Base-by-base conservation (phyloP, 1,284 basidiomycete genomes). In the Chiua sp. region DNA sequence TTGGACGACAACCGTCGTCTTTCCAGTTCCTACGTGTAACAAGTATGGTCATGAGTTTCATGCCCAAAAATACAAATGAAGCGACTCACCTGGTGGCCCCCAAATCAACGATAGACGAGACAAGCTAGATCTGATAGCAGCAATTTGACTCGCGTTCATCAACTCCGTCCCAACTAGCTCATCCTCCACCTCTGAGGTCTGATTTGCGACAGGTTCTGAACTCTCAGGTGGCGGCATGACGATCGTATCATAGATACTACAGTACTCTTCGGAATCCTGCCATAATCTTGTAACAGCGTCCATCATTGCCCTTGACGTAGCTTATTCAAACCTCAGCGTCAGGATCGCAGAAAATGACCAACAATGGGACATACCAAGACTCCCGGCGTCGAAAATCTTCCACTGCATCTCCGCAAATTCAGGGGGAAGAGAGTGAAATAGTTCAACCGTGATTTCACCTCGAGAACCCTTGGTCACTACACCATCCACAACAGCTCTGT, bases 1-100 rank as follows among this genome's bases (percentile, higher is more conserved):
- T 59, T 85, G 79, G 2, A 88, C 80, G 3, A 88, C 85, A 1
- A 88, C 87, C 0, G 86, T 88, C 0, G 87, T 88, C 71, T 89
- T 90, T 37, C 87, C 87, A 0, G 87, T 89, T 1, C 87, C 87
- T 87, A 10, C 30, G 52, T 1, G 13, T 15, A 11, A 30, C 23
- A 28, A 2, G 4, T 8, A 2, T 3, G 2, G 59, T 46, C 52
- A 22, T 33, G 20, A 22, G 10, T 7, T 4, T 47, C 44, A 7
- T 7, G 22, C 35, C 16, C 15, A n/a, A 3, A 5, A 13, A 42
- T 44, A 12, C 12, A 12, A n/a, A 4, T 4, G 37, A 4, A 49
- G 30, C 10, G 5, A 51, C 75, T 52, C 63, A 84, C 86, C 85
- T 61, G 87, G 87, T 26, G 87, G 87, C 4, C 87, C 87, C 87